Conservation (phyloP, 2,329 filamentous ascomycete genomes). For the Sporothrix inflata region DNA sequence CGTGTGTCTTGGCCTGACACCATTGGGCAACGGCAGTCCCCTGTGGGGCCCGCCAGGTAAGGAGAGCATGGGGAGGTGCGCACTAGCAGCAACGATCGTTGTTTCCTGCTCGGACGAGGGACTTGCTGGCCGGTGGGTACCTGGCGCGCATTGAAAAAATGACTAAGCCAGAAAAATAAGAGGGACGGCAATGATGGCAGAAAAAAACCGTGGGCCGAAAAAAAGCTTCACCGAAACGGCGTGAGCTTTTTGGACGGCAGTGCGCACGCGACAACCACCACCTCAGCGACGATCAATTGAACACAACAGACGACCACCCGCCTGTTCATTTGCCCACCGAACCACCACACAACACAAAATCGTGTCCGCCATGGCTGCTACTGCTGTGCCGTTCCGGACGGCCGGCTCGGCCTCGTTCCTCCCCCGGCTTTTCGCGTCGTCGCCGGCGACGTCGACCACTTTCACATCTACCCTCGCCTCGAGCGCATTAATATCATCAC, state of each 20-base stretch:
- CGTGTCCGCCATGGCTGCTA: conserved; percentile 14
- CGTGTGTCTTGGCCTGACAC: conserved; percentile 16
- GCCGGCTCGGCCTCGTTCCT: conserved; percentile 25
- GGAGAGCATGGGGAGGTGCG: conserved; percentile 27
- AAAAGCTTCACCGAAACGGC: conserved; percentile 19
- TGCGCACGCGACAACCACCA: conserved; percentile 15
- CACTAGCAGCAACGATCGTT: conserved; percentile 25
- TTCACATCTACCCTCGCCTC: conserved; percentile 25
- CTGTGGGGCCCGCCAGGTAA: conserved; percentile 12
- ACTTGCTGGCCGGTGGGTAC: background rate
- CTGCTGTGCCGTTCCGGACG: conserved; percentile 30
- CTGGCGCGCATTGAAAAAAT: conserved; percentile 4
- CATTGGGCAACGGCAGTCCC: conserved; percentile 29
- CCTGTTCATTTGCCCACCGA: background rate
- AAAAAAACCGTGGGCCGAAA: conserved; percentile 6
- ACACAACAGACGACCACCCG: background rate
- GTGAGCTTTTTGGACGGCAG: conserved; percentile 7
- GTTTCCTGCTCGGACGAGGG: conserved; percentile 17
- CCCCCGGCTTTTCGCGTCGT: conserved; percentile 26
- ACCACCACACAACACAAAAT: background rate
- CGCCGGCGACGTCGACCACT: conserved; percentile 4
- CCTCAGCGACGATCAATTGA: conserved; percentile 3
- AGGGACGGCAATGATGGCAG: conserved; percentile 3
- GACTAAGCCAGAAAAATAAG: conserved; percentile 17
- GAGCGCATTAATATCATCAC: conserved; percentile 23